Evolutionary conservation across 73 alveolate genomes (phyloP).

Genomic region (Diophrys appendiculata): DNA sequence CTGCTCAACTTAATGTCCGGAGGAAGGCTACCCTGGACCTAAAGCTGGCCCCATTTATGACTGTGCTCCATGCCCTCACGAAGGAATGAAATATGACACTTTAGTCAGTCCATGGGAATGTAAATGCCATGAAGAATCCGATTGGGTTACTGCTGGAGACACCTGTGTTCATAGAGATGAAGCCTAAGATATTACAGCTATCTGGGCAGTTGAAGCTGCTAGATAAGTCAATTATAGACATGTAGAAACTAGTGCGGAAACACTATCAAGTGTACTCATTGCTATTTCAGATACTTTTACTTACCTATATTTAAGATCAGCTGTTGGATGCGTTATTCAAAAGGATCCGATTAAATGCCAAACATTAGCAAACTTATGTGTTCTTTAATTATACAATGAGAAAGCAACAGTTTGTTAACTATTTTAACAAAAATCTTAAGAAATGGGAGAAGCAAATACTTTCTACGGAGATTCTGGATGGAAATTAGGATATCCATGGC

Average conservation of each 20-base stretch:
- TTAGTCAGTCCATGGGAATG: conserved; percentile 36
- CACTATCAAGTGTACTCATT: conserved; percentile 12
- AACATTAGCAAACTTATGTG: conserved; percentile 79
- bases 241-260: conserved; percentile 24
- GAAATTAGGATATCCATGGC: conserved; percentile 58
- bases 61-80: conserved; percentile 47
- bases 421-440: conserved; percentile 17
- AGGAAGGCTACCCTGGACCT: conserved; percentile 38
- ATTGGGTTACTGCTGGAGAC: not conserved
- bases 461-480: conserved; percentile 43
- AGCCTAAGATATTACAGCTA: not conserved
- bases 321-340: conserved; percentile 61
- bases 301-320: conserved; percentile 60
- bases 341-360: conserved; percentile 64
- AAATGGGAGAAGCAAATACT: conserved; percentile 9
- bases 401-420: conserved; percentile 40
- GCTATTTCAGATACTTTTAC: conserved; percentile 46
- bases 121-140: conserved; percentile 28
- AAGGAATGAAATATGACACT: conserved; percentile 11
- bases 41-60: conserved; percentile 16
- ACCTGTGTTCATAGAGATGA: conserved; percentile 39
- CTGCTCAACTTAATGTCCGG: conserved; percentile 24
- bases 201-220: conserved; percentile 22
- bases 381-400: conserved; percentile 54
- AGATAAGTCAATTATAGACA: conserved; percentile 24